Evolutionary conservation across 805 yeast genomes (phyloP).

Genomic region (Wickerhamiella australiensis): DNA sequence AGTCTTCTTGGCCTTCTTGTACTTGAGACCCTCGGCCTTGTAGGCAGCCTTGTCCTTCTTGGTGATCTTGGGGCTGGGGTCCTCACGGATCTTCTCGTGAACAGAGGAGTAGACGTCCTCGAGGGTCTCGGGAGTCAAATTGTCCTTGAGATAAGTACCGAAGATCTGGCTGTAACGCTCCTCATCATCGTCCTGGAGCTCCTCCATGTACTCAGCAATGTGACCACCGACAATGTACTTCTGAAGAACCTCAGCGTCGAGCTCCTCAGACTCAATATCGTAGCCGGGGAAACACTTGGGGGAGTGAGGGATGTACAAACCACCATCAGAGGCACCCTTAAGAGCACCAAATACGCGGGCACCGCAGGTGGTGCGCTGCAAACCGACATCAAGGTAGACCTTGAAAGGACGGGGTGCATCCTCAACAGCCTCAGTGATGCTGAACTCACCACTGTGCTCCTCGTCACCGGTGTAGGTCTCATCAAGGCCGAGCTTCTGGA

Average conservation of each 20-base stretch:
- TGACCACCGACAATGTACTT: constrained; percentile 99
- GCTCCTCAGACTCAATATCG: constrained; percentile 97
- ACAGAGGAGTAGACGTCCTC: constrained; percentile 94
- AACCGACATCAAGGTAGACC: constrained; percentile 98
- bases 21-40: constrained; percentile 93
- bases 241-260: constrained; percentile 94
- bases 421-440: constrained; percentile 97
- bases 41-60: constrained; percentile 94
- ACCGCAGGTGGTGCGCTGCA: constrained; percentile 99
- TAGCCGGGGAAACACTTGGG: constrained; percentile 99
- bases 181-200: constrained; percentile 99
- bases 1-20: constrained; percentile 79
- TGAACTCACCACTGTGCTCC: constrained; percentile 98
- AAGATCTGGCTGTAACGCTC: constrained; percentile 95
- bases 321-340: constrained; percentile 99
- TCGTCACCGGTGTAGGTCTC: constrained; percentile 98
- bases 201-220: constrained; percentile 99
- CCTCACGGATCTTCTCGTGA: constrained; percentile 90
- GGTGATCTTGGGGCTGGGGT: constrained; percentile 83
- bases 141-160: constrained; percentile 94
- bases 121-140: constrained; percentile 89
- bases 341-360: constrained; percentile 98
- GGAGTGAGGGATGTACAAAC: constrained; percentile 97
- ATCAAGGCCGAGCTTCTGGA: constrained; percentile 94
- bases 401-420: constrained; percentile 99